Conservation (phyloP, 345 rosid species). For the Rhodomyrtus tomentosa region DNA sequence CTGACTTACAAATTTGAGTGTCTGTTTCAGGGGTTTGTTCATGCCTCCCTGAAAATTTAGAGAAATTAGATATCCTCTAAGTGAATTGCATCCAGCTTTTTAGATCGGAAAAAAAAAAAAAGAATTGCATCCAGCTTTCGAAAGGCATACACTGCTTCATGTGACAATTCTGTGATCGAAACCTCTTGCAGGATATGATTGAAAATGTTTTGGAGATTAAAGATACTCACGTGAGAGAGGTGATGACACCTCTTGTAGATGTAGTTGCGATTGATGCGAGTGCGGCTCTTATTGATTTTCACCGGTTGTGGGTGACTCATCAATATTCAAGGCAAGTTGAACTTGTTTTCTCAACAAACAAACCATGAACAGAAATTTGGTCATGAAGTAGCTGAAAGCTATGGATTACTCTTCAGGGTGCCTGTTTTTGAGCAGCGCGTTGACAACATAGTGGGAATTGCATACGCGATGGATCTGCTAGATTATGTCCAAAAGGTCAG, state of each 20-base stretch:
- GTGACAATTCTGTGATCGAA: neutral
- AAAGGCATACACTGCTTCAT: neutral
- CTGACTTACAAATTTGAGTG: neutral
- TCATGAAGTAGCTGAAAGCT: neutral
- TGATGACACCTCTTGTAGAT: constrained; percentile 99
- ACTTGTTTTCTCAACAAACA: neutral
- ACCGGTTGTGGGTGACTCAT: constrained; percentile 88
- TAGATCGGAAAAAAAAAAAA: too few relatives aligned
- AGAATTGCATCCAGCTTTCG: neutral
- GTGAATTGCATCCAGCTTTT: neutral
- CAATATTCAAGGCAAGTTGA: constrained; percentile 75
- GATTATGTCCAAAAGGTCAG: constrained; percentile 90
- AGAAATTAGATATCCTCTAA: neutral
- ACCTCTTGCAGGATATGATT: constrained; percentile 80
- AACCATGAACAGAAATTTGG: neutral
- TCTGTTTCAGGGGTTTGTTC: neutral
- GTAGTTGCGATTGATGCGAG: constrained; percentile 93
- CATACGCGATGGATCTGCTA: constrained; percentile 95
- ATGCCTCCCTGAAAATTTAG: neutral
- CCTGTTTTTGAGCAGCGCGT: constrained; percentile 99
- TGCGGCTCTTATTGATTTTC: constrained; percentile 76
- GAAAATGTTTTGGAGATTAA: constrained; percentile 98
- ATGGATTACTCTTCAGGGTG: constrained; percentile 42
- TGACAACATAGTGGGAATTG: constrained; percentile 94
- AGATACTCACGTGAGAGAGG: constrained; percentile 96